Evolutionary conservation across 805 yeast species (phyloP).

Genomic region (Hanseniaspora occidentalis): DNA sequence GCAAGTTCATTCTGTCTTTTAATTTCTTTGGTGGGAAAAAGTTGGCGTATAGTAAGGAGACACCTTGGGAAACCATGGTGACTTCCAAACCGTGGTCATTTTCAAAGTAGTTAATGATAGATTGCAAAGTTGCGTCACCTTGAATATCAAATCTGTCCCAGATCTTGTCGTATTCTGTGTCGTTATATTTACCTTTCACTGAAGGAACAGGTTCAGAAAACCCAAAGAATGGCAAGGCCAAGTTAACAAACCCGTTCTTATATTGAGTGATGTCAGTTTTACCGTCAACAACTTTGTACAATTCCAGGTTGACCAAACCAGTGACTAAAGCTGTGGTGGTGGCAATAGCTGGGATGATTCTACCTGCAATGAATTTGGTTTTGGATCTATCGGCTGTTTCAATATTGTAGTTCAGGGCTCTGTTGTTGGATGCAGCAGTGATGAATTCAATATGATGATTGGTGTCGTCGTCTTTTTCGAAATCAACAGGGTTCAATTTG

Average conservation of each 20-base stretch:
- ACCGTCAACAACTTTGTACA: slow-evolving; percentile 76
- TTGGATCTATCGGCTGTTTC: slow-evolving; percentile 80
- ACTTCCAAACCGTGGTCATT: slow-evolving; percentile 75
- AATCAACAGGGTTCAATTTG: slow-evolving; percentile 78
- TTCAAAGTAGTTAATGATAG: slow-evolving; percentile 63
- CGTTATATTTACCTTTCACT: slow-evolving; percentile 68
- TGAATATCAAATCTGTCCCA: slow-evolving; percentile 89
- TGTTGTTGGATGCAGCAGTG: slow-evolving; percentile 87
- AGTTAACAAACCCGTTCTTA: slow-evolving; percentile 83
- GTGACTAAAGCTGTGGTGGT: slow-evolving; percentile 98
- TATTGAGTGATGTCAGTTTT: slow-evolving; percentile 68
- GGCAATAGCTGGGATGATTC: slow-evolving; percentile 97
- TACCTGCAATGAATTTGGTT: slow-evolving; percentile 96
- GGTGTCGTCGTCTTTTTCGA: slow-evolving; percentile 95
- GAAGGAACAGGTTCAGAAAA: slow-evolving; percentile 93
- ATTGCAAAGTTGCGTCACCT: slow-evolving; percentile 65
- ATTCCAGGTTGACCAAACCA: slow-evolving; percentile 84
- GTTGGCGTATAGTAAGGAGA: slow-evolving; percentile 78
- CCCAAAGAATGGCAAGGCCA: slow-evolving; percentile 92
- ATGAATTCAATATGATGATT: slow-evolving; percentile 96
- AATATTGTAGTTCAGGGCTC: slow-evolving; percentile 84
- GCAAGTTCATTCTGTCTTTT: slow-evolving; percentile 58
- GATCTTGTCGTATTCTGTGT: slow-evolving; percentile 67
- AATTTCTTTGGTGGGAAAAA: slow-evolving; percentile 88
- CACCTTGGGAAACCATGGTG: slow-evolving; percentile 86